Percentiles rank a stretch among this genome's conserved stretches.
These are phyloP conservation scores for Marasmius sp. DNA, from an alignment of 1,284 basidiomycete species.

Conservation along the genomic window DNA sequence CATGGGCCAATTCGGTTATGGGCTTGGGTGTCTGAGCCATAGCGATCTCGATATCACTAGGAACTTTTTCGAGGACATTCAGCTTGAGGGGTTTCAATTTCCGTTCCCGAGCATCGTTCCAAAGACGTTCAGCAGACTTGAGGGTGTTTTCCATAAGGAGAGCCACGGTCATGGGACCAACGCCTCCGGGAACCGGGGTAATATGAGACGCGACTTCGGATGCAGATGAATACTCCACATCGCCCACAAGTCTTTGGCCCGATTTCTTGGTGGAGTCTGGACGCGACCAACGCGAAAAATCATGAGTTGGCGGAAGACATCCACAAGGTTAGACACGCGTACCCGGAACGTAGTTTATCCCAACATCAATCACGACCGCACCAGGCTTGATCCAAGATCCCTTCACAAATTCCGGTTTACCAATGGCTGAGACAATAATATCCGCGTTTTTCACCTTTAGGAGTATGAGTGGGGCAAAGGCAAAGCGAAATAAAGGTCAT, in stretches of 20 bases:
- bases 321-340: constrained; percentile 15
- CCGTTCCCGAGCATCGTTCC: constrained; percentile 64
- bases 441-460: constrained; percentile 81
- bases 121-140: constrained; percentile 80
- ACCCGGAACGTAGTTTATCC: constrained; percentile 96
- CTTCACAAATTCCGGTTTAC: constrained; percentile 87
- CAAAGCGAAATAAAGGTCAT: constrained; percentile 2
- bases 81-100: constrained; percentile 82
- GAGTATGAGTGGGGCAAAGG: constrained; percentile 6
- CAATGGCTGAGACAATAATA: constrained; percentile 93
- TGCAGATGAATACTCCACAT: constrained; percentile 88
- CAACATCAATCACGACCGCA: constrained; percentile 93
- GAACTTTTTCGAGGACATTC: constrained; percentile 81
- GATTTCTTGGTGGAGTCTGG: constrained; percentile 89
- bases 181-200: constrained; percentile 97
- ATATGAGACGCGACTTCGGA: constrained; percentile 82
- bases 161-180: constrained; percentile 99
- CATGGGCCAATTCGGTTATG: constrained; percentile 79
- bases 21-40: constrained; percentile 94
- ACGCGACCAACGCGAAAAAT: background rate
- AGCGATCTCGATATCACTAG: constrained; percentile 95
- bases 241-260: constrained; percentile 94
- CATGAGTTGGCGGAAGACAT: background rate
- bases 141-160: constrained; percentile 98
- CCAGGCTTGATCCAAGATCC: constrained; percentile 97